Evolutionary conservation across 371 early-diverging fungal species (phyloP).

Genomic region (Saksenaea oblongispora): DNA sequence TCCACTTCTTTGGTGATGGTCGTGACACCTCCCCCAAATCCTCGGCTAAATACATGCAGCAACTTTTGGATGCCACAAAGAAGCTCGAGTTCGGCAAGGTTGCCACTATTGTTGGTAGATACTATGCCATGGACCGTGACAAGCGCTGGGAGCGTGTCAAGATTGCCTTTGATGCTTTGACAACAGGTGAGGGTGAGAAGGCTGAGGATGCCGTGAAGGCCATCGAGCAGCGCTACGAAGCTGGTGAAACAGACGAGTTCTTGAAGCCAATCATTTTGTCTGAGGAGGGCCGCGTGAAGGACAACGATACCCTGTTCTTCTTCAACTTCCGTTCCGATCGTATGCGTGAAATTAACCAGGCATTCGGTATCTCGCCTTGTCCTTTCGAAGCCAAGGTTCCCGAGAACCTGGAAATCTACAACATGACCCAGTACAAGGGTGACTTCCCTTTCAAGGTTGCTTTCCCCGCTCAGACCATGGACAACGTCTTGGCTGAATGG

Average conservation of each 20-base stretch:
- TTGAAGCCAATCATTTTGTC: constrained; percentile 94
- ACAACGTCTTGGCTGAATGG: constrained; percentile 97
- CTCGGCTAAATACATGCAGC: constrained; percentile 70
- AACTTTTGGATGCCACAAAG: constrained; percentile 69
- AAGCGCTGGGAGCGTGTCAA: constrained; percentile 98
- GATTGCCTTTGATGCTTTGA: constrained; percentile 90
- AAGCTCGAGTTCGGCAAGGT: constrained; percentile 80
- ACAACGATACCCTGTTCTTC: constrained; percentile 86
- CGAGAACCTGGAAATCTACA: constrained; percentile 80
- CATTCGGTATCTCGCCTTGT: constrained; percentile 85
- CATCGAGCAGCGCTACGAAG: constrained; percentile 81
- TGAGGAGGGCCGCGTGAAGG: constrained; percentile 75
- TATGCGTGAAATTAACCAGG: constrained; percentile 95
- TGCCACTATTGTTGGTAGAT: constrained; percentile 96
- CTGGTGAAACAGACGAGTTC: constrained; percentile 97
- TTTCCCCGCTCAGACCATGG: constrained; percentile 96
- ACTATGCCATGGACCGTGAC: constrained; percentile 99
- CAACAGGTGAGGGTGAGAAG: constrained; percentile 78
- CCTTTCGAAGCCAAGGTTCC: constrained; percentile 86
- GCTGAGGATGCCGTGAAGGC: constrained; percentile 69
- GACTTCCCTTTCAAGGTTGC: constrained; percentile 91
- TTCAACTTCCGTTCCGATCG: constrained; percentile 98
- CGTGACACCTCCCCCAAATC: constrained; percentile 97
- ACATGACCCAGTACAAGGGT: constrained; percentile 98
- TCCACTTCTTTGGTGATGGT: constrained; percentile 99